A percentile compares a stretch with the other conserved stretches of the same genome.
Evolutionary conservation across 805 yeast genomes (phyloP).

Genomic region (Yarrowia hollandica): DNA sequence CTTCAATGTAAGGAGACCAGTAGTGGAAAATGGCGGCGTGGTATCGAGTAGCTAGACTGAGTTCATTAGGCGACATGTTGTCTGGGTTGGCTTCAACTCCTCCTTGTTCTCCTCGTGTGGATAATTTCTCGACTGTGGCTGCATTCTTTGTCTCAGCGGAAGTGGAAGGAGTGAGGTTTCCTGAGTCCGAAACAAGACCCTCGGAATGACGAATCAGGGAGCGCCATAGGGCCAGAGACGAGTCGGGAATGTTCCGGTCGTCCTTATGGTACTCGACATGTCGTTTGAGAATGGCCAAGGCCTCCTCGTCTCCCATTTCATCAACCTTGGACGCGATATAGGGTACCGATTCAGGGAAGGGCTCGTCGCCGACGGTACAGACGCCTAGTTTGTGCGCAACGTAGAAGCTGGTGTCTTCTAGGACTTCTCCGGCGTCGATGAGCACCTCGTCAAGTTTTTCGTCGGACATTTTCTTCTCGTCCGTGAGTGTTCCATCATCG

Average conservation of each 20-base stretch:
- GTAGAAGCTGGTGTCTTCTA: slow-evolving; percentile 18
- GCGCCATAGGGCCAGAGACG: slow-evolving; percentile 2
- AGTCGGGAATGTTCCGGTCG: slow-evolving; percentile 46
- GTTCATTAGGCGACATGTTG: slow-evolving; percentile 13
- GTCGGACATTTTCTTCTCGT: slow-evolving; percentile 11
- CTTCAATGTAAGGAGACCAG: slow-evolving; percentile 60
- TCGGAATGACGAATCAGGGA: not conserved
- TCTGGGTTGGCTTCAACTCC: not conserved
- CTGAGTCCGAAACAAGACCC: not conserved
- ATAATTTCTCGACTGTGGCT: not conserved
- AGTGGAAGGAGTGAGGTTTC: not conserved
- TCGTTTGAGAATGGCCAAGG: slow-evolving; percentile 45
- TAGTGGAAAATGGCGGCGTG: slow-evolving; percentile 46
- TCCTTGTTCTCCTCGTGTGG: not conserved
- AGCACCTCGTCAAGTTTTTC: not conserved
- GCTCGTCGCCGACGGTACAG: slow-evolving; percentile 1
- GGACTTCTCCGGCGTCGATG: slow-evolving; percentile 21
- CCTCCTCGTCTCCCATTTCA: slow-evolving; percentile 44
- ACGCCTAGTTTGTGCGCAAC: slow-evolving; percentile 18
- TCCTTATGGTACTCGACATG: slow-evolving; percentile 47
- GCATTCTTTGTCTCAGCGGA: not conserved
- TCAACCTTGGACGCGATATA: slow-evolving; percentile 40
- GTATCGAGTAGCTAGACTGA: slow-evolving; percentile 5
- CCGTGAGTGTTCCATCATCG: too few relatives aligned
- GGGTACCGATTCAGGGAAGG: slow-evolving; percentile 7